Base-by-base conservation (phyloP, 2,329 filamentous ascomycete genomes). In the Penicillium sp. region DNA sequence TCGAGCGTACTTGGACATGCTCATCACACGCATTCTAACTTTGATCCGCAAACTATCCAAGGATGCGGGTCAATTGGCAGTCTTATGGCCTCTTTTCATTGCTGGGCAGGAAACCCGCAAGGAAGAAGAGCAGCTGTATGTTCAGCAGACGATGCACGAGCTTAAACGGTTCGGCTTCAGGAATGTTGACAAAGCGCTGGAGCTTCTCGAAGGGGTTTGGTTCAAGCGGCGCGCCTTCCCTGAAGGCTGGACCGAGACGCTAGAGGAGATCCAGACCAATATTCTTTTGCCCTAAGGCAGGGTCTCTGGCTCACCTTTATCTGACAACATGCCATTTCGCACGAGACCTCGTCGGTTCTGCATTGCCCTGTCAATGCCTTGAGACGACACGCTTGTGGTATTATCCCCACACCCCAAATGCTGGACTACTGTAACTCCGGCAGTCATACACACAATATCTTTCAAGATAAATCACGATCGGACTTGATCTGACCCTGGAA, bases 1-100 rank as follows among this genome's bases (percentile, higher is more conserved):
- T 50, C 61, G 60, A 50, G 60, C 59, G 3, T 60, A 72, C 39
- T 39, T 74, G 46, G 66, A 71, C 40, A 68, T 70, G 56, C 66
- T 73, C 39, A 66, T 70, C 19, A 68, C 66, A 18, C 69, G 72
- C 7, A 71, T 75, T 31, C 59, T 75, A 1, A 60, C 58, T 3
- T 44, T 75, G 36, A 71, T 74, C 41, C 60, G 58, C 16, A 71
- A 68, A 35, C 56, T 73, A 18, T 71, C 71, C 13, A 75, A 69
- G 40, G 73, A 68, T 13, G 70, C 75, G 11, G 72, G 73, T 5
- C 72, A 72, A 33, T 58, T 76, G 52, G 73, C 71, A 11, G 60
- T 70, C 13, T 44, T 72, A 14, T 76, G 72, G 73, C 70, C 71
- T 6, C 64, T 75, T 14, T 75, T 73, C 37, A 71, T 72, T 27